phyloP scores from a whole-genome alignment of 306 rosid species.

The Cyamopsis tetragonoloba region DNA sequence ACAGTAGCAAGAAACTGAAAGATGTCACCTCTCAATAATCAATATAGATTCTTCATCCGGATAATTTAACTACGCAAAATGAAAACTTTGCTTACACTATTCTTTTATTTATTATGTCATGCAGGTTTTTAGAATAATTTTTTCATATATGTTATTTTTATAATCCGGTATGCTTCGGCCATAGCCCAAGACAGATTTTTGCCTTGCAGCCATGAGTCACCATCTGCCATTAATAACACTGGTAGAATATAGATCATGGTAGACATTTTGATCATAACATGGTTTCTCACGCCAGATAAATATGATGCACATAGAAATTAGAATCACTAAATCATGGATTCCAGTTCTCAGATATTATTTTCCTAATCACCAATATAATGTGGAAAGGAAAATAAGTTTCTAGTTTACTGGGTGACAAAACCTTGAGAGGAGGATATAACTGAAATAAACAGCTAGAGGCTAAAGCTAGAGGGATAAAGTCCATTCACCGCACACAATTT shows the following conservation, averaged over 20 bases:
- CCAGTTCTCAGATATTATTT: not conserved
- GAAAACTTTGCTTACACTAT: too few relatives aligned
- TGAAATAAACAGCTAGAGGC: not conserved
- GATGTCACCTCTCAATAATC: not conserved
- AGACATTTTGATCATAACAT: not conserved
- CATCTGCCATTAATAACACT: too few relatives aligned
- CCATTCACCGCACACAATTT: not conserved
- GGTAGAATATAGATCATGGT: not conserved
- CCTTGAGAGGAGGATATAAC: not conserved
- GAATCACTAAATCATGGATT: not conserved
- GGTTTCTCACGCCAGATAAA: not conserved
- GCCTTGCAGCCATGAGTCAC: too few relatives aligned
- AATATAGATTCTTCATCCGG: not conserved
- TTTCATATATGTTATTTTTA: too few relatives aligned
- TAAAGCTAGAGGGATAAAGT: conserved; percentile 5
- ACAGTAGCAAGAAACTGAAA: not conserved
- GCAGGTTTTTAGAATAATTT: too few relatives aligned
- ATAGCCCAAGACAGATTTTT: too few relatives aligned
- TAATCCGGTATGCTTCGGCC: too few relatives aligned
- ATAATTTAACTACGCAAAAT: not conserved
- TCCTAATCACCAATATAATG: not conserved
- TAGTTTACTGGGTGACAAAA: not conserved
- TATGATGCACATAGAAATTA: not conserved
- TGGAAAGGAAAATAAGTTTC: not conserved
- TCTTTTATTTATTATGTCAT: too few relatives aligned